Conservation (phyloP, 495 filamentous ascomycete genomes). For the Lasiosphaeriaceae sp. region DNA sequence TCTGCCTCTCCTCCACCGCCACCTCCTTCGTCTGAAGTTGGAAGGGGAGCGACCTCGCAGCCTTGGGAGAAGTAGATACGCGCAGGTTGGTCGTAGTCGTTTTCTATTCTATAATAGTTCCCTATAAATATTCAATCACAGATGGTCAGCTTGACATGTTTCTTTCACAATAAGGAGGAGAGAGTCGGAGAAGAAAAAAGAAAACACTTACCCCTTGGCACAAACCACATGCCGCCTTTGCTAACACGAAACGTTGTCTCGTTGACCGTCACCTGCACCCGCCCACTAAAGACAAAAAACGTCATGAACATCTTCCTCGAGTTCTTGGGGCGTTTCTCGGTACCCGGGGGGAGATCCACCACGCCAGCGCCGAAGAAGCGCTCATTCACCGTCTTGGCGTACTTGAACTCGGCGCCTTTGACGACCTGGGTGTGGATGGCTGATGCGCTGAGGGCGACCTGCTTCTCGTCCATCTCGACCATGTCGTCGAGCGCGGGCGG, state of each 20-base stretch:
- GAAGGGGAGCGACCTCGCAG: slow-evolving; percentile 46
- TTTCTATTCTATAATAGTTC: slow-evolving; percentile 80
- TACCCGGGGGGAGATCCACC: slow-evolving; percentile 78
- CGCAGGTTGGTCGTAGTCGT: slow-evolving; percentile 61
- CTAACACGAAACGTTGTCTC: slow-evolving; percentile 79
- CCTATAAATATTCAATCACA: slow-evolving; percentile 51
- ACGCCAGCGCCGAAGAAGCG: slow-evolving; percentile 85
- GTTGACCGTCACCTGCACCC: slow-evolving; percentile 71
- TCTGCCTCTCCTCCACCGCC: too few species aligned
- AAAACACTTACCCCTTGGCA: slow-evolving; percentile 77
- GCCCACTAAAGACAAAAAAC: slow-evolving; percentile 81
- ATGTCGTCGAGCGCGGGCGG: slow-evolving; percentile 42
- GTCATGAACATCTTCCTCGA: slow-evolving; percentile 90
- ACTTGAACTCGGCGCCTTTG: slow-evolving; percentile 69
- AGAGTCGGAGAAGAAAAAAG: too few species aligned
- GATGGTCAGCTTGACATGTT: slow-evolving; percentile 14
- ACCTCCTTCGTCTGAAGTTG: neutral
- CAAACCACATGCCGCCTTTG: slow-evolving; percentile 85
- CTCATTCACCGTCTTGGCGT: slow-evolving; percentile 78
- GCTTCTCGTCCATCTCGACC: slow-evolving; percentile 51
- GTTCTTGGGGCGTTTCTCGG: slow-evolving; percentile 83
- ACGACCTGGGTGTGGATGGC: slow-evolving; percentile 75
- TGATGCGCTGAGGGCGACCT: slow-evolving; percentile 69
- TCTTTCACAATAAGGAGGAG: too few species aligned
- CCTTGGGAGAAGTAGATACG: slow-evolving; percentile 85